Base-by-base conservation (phyloP, 83 land plant genomes). In the Isoetes engelmannii region DNA sequence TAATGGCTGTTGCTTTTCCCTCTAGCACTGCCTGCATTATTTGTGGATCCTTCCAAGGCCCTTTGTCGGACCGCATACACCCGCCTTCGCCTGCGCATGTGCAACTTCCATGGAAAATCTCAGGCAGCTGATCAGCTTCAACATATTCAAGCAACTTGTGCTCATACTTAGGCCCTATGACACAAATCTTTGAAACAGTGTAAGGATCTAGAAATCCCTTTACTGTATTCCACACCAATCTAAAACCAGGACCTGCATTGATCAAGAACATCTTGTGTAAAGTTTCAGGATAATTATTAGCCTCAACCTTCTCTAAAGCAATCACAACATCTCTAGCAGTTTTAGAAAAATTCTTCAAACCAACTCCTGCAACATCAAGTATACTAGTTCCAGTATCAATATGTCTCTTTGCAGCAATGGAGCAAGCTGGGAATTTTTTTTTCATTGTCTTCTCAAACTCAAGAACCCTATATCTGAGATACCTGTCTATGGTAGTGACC, bases 171-270 rank as follows among this genome's bases (percentile, higher is more conserved):
- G n/a, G 13, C 41, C 67, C 67, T 28, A 64, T 64, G 13, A 64
- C 47, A 28, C 42, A 41, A 7, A 64, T 64, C 3, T 64, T 64
- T 12, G 44, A 41, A 41, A 47, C 45, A 7, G 67, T 64, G 2
- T 64, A 12, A 15, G 67, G 67, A 64, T 64, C 67, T 9, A 64
- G 67, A 44, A 64, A 64, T 9, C 67, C 67, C 17, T 64, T 64
- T 12, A 64, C 67, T 8, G 67, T 64, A 17, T 64, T 64, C 67
- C 67, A 64, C 12, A 64, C n/a, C 47, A 64, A 17, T 17, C 67
- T 28, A 47, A 64, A 64, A 7, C 67, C 67, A 44, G 67, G 42
- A 64, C 67, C 67, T 41, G 67, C 67, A 64, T 64, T 64, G 67
- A 64, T 64, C 13, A 64, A 13, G 45, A 37, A 64, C 67, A 64